Conservation (phyloP, 805 yeast species). For the Monosporozyma aquatica region DNA sequence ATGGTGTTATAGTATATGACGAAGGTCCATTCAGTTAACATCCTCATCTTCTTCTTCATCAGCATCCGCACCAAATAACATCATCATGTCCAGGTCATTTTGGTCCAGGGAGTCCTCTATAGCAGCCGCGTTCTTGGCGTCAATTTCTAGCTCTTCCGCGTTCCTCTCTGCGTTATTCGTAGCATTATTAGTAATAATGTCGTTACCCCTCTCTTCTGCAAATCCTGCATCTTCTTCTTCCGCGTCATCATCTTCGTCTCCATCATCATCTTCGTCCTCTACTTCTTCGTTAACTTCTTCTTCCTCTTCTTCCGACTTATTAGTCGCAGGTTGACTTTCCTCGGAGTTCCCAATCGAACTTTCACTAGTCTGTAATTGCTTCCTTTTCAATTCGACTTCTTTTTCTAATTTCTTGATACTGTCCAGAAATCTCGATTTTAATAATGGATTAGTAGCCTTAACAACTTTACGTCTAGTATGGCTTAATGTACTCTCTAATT, state of each 20-base stretch:
- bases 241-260: slow-evolving; percentile 27
- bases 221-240: slow-evolving; percentile 15
- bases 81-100: slow-evolving; percentile 31
- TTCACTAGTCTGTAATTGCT: slow-evolving; percentile 44
- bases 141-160: too few species aligned
- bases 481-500: slow-evolving; percentile 66
- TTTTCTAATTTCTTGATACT: slow-evolving; percentile 68
- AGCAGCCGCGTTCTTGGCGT: slow-evolving; percentile 9
- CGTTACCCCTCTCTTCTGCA: too few species aligned
- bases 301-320: too few species aligned
- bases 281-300: too few species aligned
- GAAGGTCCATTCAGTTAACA: too few species aligned
- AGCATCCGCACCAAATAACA: slow-evolving; percentile 32
- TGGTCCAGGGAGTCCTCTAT: slow-evolving; percentile 29
- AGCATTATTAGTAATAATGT: too few species aligned
- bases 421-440: slow-evolving; percentile 78
- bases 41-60: slow-evolving; percentile 4
- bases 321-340: too few species aligned
- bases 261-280: slow-evolving; percentile 28
- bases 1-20: too few species aligned
- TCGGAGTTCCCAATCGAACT: too few species aligned
- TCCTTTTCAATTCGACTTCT: slow-evolving; percentile 72
- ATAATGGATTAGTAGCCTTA: slow-evolving; percentile 71
- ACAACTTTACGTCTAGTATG: slow-evolving; percentile 65
- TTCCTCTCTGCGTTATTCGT: too few species aligned